phyloP scores from a whole-genome alignment of 768 basidiomycete species.

The Amanita polypyramis region DNA sequence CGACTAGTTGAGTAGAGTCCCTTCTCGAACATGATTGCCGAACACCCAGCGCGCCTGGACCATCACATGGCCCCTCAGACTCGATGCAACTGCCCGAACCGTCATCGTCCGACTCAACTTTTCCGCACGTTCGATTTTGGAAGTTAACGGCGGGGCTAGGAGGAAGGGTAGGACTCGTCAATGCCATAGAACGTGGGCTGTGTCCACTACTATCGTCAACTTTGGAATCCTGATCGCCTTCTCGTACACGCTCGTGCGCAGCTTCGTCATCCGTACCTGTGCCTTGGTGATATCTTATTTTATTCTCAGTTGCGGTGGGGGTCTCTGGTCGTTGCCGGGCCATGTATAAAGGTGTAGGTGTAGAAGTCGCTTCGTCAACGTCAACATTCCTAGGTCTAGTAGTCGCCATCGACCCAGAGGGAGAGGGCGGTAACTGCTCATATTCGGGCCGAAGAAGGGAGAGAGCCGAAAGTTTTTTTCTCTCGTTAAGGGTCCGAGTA shows the following conservation, averaged over 20 bases:
- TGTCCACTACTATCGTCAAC: background rate
- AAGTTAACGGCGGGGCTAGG: background rate
- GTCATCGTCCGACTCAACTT: background rate
- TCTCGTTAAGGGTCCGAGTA: background rate
- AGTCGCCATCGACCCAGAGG: background rate
- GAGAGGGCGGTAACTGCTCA: background rate
- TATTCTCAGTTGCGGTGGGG: no score
- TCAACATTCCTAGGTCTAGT: background rate
- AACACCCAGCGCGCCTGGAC: background rate
- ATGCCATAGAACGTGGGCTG: conserved; percentile 3
- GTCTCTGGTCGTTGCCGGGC: no score
- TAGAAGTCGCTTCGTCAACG: no score
- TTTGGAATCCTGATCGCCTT: background rate
- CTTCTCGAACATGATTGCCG: background rate
- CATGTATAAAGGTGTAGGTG: no score
- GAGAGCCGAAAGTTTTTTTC: background rate
- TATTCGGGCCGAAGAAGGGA: background rate
- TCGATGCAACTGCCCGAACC: background rate
- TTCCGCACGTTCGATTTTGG: background rate
- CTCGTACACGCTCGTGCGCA: background rate
- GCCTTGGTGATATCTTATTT: no score
- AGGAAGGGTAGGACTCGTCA: background rate
- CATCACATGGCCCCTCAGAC: background rate
- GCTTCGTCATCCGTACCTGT: background rate
- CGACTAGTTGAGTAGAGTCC: background rate